phyloP scores from a whole-genome alignment of 805 yeast genomes.

The Grigorovia transvaalensis region DNA sequence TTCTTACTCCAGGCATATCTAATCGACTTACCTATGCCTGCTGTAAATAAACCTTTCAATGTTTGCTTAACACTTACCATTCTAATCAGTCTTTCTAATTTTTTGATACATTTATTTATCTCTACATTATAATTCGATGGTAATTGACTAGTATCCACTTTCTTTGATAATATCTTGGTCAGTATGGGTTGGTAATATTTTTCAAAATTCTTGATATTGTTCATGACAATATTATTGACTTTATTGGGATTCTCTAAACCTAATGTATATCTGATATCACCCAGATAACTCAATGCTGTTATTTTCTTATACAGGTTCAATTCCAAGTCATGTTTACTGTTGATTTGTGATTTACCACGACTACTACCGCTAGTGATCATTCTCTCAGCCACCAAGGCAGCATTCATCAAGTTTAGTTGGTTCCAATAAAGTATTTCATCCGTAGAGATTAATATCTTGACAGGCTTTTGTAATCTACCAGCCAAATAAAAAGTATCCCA shows the following conservation, averaged over 20 bases:
- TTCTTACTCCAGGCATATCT: slow-evolving; percentile 70
- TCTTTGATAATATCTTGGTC: slow-evolving; percentile 5
- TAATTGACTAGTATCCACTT: slow-evolving; percentile 29
- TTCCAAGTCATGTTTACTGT: slow-evolving; percentile 33
- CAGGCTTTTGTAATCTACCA: slow-evolving; percentile 92
- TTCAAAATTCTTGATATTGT: slow-evolving; percentile 62
- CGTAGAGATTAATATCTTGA: slow-evolving; percentile 59
- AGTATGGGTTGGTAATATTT: slow-evolving; percentile 58
- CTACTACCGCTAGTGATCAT: background rate
- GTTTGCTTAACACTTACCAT: slow-evolving; percentile 69
- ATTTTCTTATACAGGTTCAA: slow-evolving; percentile 64
- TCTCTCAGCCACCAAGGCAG: slow-evolving; percentile 46
- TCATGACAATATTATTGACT: slow-evolving; percentile 70
- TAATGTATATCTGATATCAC: slow-evolving; percentile 76
- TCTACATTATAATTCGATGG: slow-evolving; percentile 33
- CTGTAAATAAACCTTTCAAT: slow-evolving; percentile 74
- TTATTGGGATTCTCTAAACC: slow-evolving; percentile 92
- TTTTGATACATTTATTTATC: slow-evolving; percentile 20
- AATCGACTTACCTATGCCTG: slow-evolving; percentile 64
- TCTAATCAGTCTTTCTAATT: slow-evolving; percentile 46
- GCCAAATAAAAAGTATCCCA: slow-evolving; percentile 86
- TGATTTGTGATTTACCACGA: background rate
- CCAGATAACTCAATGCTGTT: slow-evolving; percentile 73
- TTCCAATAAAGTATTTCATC: slow-evolving; percentile 54
- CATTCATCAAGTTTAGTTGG: slow-evolving; percentile 68